Conservation (phyloP, 2,329 filamentous ascomycete genomes). For the Zymoseptoria pseudotritici region DNA sequence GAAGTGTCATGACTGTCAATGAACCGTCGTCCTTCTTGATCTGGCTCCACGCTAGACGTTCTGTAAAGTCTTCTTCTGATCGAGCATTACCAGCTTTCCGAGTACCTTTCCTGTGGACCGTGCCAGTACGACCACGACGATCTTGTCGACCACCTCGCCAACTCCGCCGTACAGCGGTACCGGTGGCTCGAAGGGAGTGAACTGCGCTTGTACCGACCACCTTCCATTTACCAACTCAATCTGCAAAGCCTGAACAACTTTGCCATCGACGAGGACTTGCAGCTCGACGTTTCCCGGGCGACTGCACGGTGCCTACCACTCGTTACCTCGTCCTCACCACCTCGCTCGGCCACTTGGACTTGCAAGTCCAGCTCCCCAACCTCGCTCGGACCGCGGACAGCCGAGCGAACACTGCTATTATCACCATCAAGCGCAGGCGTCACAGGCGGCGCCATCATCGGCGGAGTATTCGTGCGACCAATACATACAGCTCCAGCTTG, state of each 20-base stretch:
- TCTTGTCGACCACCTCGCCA: constrained; percentile 19
- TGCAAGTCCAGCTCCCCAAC: background rate
- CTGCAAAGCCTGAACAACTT: background rate
- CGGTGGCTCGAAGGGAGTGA: constrained; percentile 16
- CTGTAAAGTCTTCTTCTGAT: constrained; percentile 2
- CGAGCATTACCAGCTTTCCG: constrained; percentile 12
- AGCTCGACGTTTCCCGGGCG: constrained; percentile 3
- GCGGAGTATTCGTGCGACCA: constrained; percentile 53
- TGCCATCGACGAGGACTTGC: constrained; percentile 5
- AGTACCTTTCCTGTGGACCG: background rate
- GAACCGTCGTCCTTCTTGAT: no score
- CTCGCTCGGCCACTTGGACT: background rate
- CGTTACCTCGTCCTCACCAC: background rate
- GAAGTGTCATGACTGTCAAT: no score
- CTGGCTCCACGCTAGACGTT: no score
- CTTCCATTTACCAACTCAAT: background rate
- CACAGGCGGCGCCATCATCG: constrained; percentile 43
- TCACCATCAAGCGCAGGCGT: constrained; percentile 17
- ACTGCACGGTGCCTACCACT: background rate
- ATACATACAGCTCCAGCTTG: constrained; percentile 46
- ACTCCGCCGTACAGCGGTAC: constrained; percentile 23
- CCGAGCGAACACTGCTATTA: constrained; percentile 10
- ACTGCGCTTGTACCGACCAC: constrained; percentile 11
- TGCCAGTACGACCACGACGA: constrained; percentile 15
- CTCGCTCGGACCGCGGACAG: background rate